Conservation (phyloP, 2,329 filamentous ascomycete species). For the Pseudogymnoascus sp. region DNA sequence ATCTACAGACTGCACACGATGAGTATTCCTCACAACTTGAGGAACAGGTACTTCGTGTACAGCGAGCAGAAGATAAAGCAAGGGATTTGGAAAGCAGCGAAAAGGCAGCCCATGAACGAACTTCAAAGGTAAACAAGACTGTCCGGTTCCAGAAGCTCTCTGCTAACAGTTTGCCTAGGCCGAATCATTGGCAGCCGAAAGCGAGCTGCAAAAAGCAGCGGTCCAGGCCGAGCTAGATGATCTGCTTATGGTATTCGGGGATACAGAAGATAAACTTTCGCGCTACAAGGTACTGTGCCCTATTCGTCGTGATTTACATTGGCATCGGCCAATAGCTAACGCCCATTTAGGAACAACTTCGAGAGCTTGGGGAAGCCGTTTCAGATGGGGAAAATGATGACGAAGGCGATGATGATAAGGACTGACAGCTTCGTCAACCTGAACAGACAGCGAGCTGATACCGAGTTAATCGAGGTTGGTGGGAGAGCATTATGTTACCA, state of each 20-base stretch:
- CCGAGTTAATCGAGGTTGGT: background rate
- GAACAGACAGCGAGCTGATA: constrained; percentile 19
- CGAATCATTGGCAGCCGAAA: constrained; percentile 33
- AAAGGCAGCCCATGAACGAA: constrained; percentile 31
- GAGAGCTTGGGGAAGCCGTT: constrained; percentile 61
- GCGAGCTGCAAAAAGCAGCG: constrained; percentile 54
- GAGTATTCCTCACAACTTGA: constrained; percentile 39
- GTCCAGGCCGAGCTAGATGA: constrained; percentile 72
- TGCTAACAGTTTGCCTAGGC: constrained; percentile 13
- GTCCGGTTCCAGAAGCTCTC: background rate
- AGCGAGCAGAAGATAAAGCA: constrained; percentile 38
- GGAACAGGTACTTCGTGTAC: constrained; percentile 21
- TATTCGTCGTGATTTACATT: background rate
- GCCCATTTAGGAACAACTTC: constrained; percentile 19
- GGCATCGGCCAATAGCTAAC: background rate
- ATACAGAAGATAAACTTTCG: constrained; percentile 68
- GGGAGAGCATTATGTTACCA: background rate
- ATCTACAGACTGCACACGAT: constrained; percentile 50
- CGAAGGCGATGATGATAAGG: constrained; percentile 45
- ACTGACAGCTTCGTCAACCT: constrained; percentile 29
- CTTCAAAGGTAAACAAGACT: constrained; percentile 19
- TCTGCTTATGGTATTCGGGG: constrained; percentile 71
- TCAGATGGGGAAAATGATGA: constrained; percentile 70
- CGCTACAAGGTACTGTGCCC: constrained; percentile 61
- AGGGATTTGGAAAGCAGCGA: constrained; percentile 28